Evolutionary conservation across 2,329 filamentous ascomycete genomes (phyloP), one percentile per base, ranked within the genome.

Genomic region (Microsporum audouinii): DNA sequence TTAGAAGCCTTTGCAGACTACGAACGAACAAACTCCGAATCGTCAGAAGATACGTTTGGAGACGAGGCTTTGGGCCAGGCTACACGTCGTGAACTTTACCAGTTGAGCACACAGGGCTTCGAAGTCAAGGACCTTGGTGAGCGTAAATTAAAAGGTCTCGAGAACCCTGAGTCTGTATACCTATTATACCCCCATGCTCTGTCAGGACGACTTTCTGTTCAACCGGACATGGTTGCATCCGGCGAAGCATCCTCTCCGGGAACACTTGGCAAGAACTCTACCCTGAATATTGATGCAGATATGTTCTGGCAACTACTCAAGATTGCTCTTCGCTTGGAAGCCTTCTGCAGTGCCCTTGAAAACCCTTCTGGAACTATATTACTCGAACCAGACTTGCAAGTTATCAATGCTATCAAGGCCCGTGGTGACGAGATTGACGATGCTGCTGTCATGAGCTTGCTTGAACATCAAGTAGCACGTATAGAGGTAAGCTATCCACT

Each of bases 121-220:
- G 90, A 96, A 71, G 91, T 97, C 70, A 96, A 96, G 74, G 91
- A 96, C 69, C 87, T 96, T 72, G 94, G 94, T 57, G 91, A 97
- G 74, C 87, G 88, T 66, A 96, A 96, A 71, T 81, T 99, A 61
- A 99, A 99, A 76, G 94, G 94, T 34, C 84, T 99, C 10, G 94
- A 99, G 75, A 99, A 99, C 71, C 92, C 94, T 0, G 94, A 99
- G 73, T 87, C 91, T 63, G 87, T 99, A 67, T 97, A 96, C 75
- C 86, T 95, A 62, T 88, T 99, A 72, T 99, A 96, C 72, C 92
- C 94, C 1, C 91, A 96, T 72, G 84, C 88, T 0, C 82, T 99
- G 36, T 85, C 88, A 10, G 90, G 89, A 43, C 87, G 94, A 47
- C 69, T 79, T 59, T 72, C 71, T 4, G 72, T 72, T 14, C 66